Percentiles rank a stretch among this genome's conserved stretches.
Conservation (phyloP, 2,329 filamentous ascomycete species). For the Monilinia polystroma region DNA sequence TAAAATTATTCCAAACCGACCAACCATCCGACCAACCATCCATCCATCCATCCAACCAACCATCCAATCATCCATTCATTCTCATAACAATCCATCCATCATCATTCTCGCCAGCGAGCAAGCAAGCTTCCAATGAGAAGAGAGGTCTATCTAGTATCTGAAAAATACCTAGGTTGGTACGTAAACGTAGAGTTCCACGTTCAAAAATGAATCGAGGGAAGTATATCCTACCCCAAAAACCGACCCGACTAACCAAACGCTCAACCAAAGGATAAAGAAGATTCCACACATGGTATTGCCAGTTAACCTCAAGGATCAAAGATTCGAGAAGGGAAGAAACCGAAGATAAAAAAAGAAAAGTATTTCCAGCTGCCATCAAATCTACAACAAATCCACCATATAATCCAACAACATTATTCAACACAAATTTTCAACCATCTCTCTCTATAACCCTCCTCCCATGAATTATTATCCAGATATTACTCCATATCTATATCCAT, state of each 20-base stretch:
- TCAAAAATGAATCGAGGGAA: neutral
- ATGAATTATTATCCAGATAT: constrained; percentile 7
- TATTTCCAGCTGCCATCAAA: constrained; percentile 6
- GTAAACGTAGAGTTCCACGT: neutral
- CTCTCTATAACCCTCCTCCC: neutral
- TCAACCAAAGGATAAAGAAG: neutral
- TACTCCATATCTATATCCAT: constrained; percentile 3
- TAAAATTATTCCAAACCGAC: neutral
- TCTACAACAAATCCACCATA: neutral
- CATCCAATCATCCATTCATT: neutral
- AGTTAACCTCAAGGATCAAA: neutral
- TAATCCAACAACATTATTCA: neutral
- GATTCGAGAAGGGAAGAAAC: neutral
- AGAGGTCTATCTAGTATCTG: constrained; percentile 5
- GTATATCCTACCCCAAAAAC: neutral
- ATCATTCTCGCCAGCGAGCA: neutral
- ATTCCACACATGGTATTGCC: neutral
- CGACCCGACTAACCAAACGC: neutral
- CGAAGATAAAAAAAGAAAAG: neutral
- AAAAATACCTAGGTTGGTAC: neutral
- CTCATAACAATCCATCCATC: neutral
- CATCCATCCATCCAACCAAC: neutral
- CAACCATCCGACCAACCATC: neutral
- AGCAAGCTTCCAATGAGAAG: neutral
- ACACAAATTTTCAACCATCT: neutral